These are phyloP conservation scores for Trypanosoma cruzi DNA, from an alignment of 208 protist species.

Conservation along the genomic window DNA sequence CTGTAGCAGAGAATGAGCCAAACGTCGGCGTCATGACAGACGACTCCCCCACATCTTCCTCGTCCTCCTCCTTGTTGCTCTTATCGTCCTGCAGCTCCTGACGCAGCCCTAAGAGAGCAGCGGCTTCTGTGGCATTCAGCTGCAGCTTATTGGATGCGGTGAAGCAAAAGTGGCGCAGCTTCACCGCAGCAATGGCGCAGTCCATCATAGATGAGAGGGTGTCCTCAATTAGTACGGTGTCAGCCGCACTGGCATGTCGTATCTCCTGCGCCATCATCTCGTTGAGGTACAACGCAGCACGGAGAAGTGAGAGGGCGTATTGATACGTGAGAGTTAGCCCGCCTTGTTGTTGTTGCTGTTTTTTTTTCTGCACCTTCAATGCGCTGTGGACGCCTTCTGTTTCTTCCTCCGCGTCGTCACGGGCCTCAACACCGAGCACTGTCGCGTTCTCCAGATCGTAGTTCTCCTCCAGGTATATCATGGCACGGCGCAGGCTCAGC, in stretches of 20 bases:
- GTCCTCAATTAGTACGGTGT: conserved; percentile 89
- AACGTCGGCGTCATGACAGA: background rate
- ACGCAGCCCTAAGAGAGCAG: conserved; percentile 41
- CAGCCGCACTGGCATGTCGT: conserved; percentile 50
- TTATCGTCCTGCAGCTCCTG: conserved; percentile 38
- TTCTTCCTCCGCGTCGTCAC: conserved; percentile 19
- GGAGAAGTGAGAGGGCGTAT: conserved; percentile 69
- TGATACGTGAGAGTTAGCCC: conserved; percentile 55
- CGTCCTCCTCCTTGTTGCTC: background rate
- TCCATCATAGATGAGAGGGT: conserved; percentile 91
- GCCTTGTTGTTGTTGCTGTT: conserved; percentile 15
- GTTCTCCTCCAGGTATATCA: conserved; percentile 87
- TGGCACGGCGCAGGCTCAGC: conserved; percentile 73
- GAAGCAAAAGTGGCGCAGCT: conserved; percentile 77
- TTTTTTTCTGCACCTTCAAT: background rate
- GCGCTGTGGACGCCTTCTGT: background rate
- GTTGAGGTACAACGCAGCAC: conserved; percentile 66
- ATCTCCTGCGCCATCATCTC: conserved; percentile 71
- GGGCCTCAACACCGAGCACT: conserved; percentile 40
- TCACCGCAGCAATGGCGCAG: conserved; percentile 68
- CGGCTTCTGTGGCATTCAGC: conserved; percentile 24
- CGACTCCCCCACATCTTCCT: background rate
- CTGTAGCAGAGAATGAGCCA: background rate
- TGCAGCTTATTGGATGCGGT: conserved; percentile 31
- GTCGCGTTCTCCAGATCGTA: conserved; percentile 71